Evolutionary conservation across 805 yeast genomes (phyloP), one percentile per base, ranked within the genome.

Genomic region (Saturnispora quitensis): DNA sequence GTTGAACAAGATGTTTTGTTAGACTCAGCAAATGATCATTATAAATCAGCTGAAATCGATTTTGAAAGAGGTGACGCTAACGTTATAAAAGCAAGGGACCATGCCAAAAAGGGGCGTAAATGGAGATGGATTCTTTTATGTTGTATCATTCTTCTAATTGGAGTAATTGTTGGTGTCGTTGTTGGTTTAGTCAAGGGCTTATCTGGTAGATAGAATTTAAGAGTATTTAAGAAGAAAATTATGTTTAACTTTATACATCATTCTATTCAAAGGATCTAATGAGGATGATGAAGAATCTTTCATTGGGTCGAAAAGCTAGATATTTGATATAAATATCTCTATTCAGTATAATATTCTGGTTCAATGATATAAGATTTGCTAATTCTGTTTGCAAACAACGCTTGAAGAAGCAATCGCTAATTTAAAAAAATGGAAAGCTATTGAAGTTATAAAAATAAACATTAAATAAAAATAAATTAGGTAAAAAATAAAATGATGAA

Each of bases 1-100:
- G 85, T 89, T 57, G 95, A 89, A 70, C 97, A 91, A 72, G 95
- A 88, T 68, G 86, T 78, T 58, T 82, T 83, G 53, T 82, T 91
- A 57, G 84, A 82, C 61, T 86, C 81, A 63, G 81, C 88, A 56
- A 88, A 86, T 64, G 79, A 84, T 58, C 82, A 85, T 60, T 85
- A 88, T 53, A 80, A 73, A 54, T 74, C 74, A 50, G 96, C 96
- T 45, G 95, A 86, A 68, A 78, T 76, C 52, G 93, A 89, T 65
- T 83, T 90, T 60, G 96, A 89, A 72, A 82, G 82, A 65, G 97
- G 97, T 66, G 86, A 88, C 40, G 93, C 88, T 20, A 95, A 90
- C 68, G 86, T 95, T 47, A 80, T 82, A 62, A 81, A 82, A 64
- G 97, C 97, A 17, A 89, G 86, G 50, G 77, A 75, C 56, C 76